These are phyloP conservation scores for Aspergillus sclerotiicarbonarius DNA, from an alignment of 495 filamentous ascomycete genomes.

Conservation along the genomic window DNA sequence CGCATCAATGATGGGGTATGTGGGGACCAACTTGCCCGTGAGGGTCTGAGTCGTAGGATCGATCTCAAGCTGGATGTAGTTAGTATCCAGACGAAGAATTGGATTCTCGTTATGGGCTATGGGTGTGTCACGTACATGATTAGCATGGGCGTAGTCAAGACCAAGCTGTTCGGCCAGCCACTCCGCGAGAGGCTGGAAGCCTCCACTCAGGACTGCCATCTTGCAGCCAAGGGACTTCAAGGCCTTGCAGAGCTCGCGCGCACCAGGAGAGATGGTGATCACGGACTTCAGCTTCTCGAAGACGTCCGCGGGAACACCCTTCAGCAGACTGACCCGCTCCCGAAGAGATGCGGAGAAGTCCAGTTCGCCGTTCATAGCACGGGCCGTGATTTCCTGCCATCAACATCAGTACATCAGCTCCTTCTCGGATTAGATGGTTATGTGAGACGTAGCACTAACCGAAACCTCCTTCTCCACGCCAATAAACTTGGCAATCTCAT, in stretches of 20 bases:
- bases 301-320: conserved; percentile 73
- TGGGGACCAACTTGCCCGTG: conserved; percentile 70
- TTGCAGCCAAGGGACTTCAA: conserved; percentile 76
- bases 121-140: conserved; percentile 53
- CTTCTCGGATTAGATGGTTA: conserved; percentile 27
- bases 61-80: conserved; percentile 56
- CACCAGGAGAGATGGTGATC: conserved; percentile 79
- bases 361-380: conserved; percentile 95
- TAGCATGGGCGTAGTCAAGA: conserved; percentile 83
- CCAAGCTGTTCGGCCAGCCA: conserved; percentile 80
- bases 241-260: conserved; percentile 64
- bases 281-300: conserved; percentile 72
- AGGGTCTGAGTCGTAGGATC: conserved; percentile 62
- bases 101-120: background rate
- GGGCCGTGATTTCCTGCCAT: conserved; percentile 71
- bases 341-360: conserved; percentile 82
- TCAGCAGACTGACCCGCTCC: conserved; percentile 74
- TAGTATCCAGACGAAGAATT: background rate
- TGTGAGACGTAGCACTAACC: conserved; percentile 27
- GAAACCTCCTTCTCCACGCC: conserved; percentile 69
- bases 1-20: conserved; percentile 76
- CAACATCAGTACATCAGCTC: conserved; percentile 10
- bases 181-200: conserved; percentile 82
- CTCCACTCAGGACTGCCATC: conserved; percentile 86
- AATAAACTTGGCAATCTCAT: conserved; percentile 81